Percentiles rank a stretch among this genome's conserved stretches.
phyloP scores from a whole-genome alignment of 495 filamentous ascomycete species.

The Stereocaulon alpinum region DNA sequence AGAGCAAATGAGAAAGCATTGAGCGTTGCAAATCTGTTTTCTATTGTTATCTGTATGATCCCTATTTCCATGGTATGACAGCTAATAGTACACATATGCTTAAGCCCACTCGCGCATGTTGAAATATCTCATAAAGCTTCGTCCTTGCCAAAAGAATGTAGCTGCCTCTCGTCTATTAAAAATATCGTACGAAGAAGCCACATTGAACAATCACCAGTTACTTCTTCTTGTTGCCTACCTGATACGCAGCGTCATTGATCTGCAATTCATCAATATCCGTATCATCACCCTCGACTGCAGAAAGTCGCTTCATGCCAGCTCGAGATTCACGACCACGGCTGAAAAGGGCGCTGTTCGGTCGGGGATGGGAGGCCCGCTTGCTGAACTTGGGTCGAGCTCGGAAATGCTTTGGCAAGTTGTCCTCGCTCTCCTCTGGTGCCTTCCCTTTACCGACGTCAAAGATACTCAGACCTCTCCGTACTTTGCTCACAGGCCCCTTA shows the following conservation, averaged over 20 bases:
- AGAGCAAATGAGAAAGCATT: neutral
- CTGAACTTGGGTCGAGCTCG: constrained; percentile 13
- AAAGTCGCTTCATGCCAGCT: constrained; percentile 8
- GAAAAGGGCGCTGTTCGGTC: constrained; percentile 10
- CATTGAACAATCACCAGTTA: neutral
- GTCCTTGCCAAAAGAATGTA: neutral
- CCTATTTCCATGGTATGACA: no score
- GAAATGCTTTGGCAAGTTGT: constrained; percentile 9
- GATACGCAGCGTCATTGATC: constrained; percentile 17
- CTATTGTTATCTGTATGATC: no score
- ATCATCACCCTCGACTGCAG: constrained; percentile 8
- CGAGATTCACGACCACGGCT: constrained; percentile 6
- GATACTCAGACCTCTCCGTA: constrained; percentile 13
- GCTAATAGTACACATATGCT: no score
- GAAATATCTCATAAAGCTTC: no score
- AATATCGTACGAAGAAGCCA: neutral
- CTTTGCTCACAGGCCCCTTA: neutral
- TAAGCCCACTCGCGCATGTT: no score
- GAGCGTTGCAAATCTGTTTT: no score
- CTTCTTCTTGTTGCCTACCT: constrained; percentile 6
- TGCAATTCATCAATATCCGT: constrained; percentile 29
- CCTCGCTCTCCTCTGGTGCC: constrained; percentile 8
- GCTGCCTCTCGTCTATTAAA: no score
- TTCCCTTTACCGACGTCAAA: constrained; percentile 18
- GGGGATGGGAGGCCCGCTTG: constrained; percentile 8